phyloP scores from a whole-genome alignment of 106 monocot species.

The Dendrobium chrysotoxum region DNA sequence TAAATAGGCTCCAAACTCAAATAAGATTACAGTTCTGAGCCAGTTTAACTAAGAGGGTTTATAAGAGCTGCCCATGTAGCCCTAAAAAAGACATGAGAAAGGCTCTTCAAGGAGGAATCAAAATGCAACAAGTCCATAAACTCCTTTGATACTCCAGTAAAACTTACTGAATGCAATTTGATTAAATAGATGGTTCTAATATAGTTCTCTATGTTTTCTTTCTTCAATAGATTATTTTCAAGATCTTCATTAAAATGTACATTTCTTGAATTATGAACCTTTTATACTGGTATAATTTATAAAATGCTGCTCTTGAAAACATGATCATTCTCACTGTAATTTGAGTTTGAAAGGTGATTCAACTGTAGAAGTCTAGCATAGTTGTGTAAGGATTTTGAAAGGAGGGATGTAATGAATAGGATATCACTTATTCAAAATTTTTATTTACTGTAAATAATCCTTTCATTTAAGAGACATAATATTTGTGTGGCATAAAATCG shows the following conservation, averaged over 20 bases:
- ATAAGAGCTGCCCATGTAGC: too few relatives aligned
- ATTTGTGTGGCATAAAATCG: too few relatives aligned
- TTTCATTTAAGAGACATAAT: too few relatives aligned
- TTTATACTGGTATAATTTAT: neutral
- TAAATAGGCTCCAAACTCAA: neutral
- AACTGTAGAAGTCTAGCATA: neutral
- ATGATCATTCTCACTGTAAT: neutral
- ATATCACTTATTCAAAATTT: neutral
- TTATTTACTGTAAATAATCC: too few relatives aligned
- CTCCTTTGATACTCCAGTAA: too few relatives aligned
- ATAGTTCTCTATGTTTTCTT: neutral
- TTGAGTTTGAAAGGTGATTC: neutral
- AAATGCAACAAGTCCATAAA: too few relatives aligned
- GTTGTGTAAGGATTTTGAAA: neutral
- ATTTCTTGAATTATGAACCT: neutral
- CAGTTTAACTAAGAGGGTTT: neutral
- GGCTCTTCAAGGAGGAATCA: too few relatives aligned
- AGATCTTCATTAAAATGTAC: neutral
- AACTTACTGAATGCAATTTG: too few relatives aligned
- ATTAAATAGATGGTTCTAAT: neutral
- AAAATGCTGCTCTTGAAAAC: neutral
- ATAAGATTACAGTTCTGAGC: neutral
- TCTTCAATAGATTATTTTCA: neutral
- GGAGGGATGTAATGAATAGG: neutral
- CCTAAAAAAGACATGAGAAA: too few relatives aligned